Conservation (phyloP, 164 flowering plant species). For the Macadamia tetraphylla region DNA sequence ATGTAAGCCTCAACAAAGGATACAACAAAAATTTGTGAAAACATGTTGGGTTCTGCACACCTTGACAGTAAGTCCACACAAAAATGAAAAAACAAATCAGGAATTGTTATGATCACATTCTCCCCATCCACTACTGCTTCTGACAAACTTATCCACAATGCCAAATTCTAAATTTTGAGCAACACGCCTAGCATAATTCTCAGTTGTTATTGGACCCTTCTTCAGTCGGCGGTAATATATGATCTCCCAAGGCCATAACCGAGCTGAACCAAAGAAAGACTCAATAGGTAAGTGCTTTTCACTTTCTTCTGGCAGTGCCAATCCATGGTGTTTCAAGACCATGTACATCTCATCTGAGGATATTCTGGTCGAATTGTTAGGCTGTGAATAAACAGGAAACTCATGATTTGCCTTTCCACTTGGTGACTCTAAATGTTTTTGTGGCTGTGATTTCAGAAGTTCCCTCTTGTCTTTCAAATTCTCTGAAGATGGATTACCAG, state of each 20-base stretch:
- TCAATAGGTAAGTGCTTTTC: constrained; percentile 24
- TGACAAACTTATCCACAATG: constrained; percentile 46
- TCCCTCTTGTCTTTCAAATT: constrained; percentile 12
- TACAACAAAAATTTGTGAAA: background rate
- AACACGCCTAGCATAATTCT: constrained; percentile 46
- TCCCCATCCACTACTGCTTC: constrained; percentile 63
- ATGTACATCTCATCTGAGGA: constrained; percentile 35
- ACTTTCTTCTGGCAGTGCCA: constrained; percentile 27
- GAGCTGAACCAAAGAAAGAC: constrained; percentile 47
- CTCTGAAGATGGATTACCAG: constrained; percentile 12
- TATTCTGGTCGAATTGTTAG: constrained; percentile 20
- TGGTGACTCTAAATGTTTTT: constrained; percentile 11
- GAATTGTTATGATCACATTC: constrained; percentile 20
- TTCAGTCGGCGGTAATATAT: constrained; percentile 46
- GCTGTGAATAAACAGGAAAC: constrained; percentile 6
- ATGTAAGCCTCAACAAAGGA: constrained; percentile 3
- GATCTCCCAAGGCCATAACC: constrained; percentile 58
- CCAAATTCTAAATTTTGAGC: constrained; percentile 51
- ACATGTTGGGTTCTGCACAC: constrained; percentile 1
- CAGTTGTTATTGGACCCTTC: constrained; percentile 46
- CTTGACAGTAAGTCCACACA: background rate
- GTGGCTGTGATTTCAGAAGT: constrained; percentile 9
- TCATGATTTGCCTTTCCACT: constrained; percentile 10
- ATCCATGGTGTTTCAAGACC: constrained; percentile 45
- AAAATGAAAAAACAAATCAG: constrained; percentile 5